Conservation (phyloP, 305 asterid species). For the Rubia tinctorum region DNA sequence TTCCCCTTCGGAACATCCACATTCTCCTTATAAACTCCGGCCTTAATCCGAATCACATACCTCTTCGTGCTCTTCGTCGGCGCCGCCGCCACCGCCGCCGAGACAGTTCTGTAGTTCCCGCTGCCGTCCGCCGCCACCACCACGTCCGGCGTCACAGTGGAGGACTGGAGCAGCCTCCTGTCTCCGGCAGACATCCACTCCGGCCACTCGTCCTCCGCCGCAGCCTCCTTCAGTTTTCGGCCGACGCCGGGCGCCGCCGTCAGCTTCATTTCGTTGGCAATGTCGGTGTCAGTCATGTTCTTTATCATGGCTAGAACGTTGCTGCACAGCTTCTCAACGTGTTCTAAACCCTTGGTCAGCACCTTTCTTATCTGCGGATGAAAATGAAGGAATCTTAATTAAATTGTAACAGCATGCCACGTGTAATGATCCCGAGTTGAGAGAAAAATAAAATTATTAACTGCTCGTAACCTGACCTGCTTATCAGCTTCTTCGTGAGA, state of each 20-base stretch:
- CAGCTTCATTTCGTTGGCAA: constrained; percentile 30
- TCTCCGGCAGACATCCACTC: constrained; percentile 76
- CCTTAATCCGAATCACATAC: constrained; percentile 65
- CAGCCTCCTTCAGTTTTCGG: constrained; percentile 40
- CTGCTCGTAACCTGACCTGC: neutral
- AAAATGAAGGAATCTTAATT: neutral
- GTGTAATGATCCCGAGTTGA: too few relatives aligned
- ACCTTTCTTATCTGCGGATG: constrained; percentile 26
- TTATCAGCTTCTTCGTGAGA: constrained; percentile 54
- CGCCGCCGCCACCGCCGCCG: constrained; percentile 86
- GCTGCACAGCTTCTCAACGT: constrained; percentile 72
- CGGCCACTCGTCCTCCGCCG: constrained; percentile 50
- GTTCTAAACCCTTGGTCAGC: constrained; percentile 41
- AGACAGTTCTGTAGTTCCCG: constrained; percentile 58
- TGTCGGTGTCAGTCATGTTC: constrained; percentile 68
- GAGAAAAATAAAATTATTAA: too few relatives aligned
- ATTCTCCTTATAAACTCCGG: constrained; percentile 78
- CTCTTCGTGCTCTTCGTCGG: constrained; percentile 61
- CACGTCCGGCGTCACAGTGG: constrained; percentile 50
- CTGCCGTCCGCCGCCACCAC: constrained; percentile 92
- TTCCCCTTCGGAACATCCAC: constrained; percentile 72
- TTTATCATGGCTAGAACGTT: constrained; percentile 72
- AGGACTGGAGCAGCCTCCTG: constrained; percentile 65
- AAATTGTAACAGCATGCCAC: too few relatives aligned
- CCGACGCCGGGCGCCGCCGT: constrained; percentile 4